Conservation (phyloP, 164 flowering plant genomes). For the Stephania japonica region DNA sequence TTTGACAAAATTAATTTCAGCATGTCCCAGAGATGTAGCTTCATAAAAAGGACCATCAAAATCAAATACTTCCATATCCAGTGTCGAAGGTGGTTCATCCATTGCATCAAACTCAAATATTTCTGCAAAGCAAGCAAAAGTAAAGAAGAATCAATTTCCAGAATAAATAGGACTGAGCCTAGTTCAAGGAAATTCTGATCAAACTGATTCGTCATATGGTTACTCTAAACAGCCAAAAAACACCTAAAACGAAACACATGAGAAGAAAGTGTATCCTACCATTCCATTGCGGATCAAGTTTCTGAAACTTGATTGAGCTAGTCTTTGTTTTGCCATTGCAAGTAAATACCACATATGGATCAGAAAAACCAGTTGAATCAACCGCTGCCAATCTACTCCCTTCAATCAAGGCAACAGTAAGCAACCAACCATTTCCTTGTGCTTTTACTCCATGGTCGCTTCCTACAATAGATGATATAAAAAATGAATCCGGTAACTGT, state of each 20-base stretch:
- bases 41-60: slow-evolving; percentile 98
- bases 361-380: slow-evolving; percentile 80
- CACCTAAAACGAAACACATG: not conserved
- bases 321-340: slow-evolving; percentile 90
- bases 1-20: slow-evolving; percentile 80
- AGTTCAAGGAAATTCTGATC: not conserved
- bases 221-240: not conserved
- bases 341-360: slow-evolving; percentile 87
- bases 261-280: slow-evolving; percentile 34
- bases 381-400: slow-evolving; percentile 80
- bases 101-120: slow-evolving; percentile 98
- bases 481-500: not conserved
- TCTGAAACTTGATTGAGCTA: slow-evolving; percentile 93
- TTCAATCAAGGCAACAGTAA: slow-evolving; percentile 90
- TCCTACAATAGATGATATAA: slow-evolving; percentile 29
- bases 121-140: slow-evolving; percentile 46
- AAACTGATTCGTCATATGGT: not conserved
- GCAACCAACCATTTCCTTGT: slow-evolving; percentile 94
- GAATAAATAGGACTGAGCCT: not conserved
- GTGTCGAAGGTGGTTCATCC: slow-evolving; percentile 89
- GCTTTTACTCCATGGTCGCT: slow-evolving; percentile 97
- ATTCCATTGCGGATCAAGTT: slow-evolving; percentile 81
- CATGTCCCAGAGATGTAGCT: slow-evolving; percentile 79
- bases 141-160: slow-evolving; percentile 3
- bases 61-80: slow-evolving; percentile 86